Evolutionary conservation across 495 filamentous ascomycete species (phyloP).

Genomic region (Xylaria grammica): DNA sequence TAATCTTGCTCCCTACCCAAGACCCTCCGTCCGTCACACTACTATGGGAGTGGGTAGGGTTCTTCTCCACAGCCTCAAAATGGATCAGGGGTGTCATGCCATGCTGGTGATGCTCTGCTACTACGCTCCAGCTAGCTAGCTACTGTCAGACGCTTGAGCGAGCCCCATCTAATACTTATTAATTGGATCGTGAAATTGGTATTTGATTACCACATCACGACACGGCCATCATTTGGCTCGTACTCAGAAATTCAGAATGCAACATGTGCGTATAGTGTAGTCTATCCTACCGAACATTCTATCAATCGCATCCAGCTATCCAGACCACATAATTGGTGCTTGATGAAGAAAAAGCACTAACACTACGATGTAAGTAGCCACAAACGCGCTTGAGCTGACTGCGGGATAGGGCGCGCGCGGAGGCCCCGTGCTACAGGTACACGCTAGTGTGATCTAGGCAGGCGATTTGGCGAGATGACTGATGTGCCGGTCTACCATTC

Average conservation of each 20-base stretch:
- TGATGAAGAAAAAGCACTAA: too few relatives aligned
- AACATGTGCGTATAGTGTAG: not conserved
- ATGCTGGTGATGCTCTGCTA: not conserved
- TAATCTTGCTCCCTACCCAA: not conserved
- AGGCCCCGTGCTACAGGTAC: too few relatives aligned
- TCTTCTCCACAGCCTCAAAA: slow-evolving; percentile 14
- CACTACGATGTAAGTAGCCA: too few relatives aligned
- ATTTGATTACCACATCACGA: not conserved
- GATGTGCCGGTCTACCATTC: not conserved
- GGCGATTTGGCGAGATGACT: not conserved
- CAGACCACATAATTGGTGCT: too few relatives aligned
- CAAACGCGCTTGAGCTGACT: slow-evolving; percentile 6
- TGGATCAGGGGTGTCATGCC: slow-evolving; percentile 7
- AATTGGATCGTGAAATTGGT: not conserved
- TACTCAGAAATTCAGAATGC: too few relatives aligned
- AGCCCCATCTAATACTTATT: too few relatives aligned
- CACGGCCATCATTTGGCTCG: not conserved
- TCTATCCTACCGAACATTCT: not conserved
- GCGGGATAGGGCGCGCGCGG: not conserved
- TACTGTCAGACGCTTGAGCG: not conserved
- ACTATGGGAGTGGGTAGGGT: not conserved
- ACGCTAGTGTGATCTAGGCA: slow-evolving; percentile 6
- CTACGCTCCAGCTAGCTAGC: not conserved
- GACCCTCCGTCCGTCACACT: not conserved
- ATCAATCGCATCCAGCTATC: too few relatives aligned